A percentile compares a stretch with the other conserved stretches of the same genome.
Evolutionary conservation across 1,139 yeast species (phyloP).

Genomic region (Casaregolazyma suthepensis): DNA sequence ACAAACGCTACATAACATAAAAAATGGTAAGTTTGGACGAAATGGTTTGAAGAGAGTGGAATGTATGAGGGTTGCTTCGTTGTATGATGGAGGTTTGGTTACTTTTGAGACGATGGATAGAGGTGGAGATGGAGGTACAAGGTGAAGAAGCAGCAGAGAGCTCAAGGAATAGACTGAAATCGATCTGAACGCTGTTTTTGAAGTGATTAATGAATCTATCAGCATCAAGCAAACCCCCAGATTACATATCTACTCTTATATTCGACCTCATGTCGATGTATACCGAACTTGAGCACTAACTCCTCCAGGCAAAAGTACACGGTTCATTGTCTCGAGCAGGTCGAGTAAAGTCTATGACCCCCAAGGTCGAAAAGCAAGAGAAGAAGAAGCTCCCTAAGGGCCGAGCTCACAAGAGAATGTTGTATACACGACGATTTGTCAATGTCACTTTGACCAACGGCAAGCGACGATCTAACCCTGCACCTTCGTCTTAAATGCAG

Average conservation of each 20-base stretch:
- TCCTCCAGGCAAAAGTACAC: slow-evolving; percentile 83
- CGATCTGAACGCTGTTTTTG: background rate
- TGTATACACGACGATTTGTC: slow-evolving; percentile 98
- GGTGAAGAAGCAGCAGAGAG: background rate
- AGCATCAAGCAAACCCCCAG: background rate
- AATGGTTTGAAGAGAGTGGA: background rate
- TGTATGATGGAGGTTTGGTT: background rate
- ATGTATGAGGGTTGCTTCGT: background rate
- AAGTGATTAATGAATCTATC: background rate
- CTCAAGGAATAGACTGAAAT: background rate
- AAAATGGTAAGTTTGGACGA: background rate
- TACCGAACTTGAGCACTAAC: slow-evolving; percentile 1
- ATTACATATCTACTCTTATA: background rate
- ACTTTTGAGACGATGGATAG: background rate
- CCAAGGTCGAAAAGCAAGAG: slow-evolving; percentile 90
- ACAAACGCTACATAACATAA: background rate
- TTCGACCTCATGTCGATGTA: background rate
- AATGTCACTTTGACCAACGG: slow-evolving; percentile 98
- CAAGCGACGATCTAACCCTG: slow-evolving; percentile 98
- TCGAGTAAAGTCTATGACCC: slow-evolving; percentile 98
- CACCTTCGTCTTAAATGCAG: slow-evolving; percentile 47
- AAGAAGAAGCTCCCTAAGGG: slow-evolving; percentile 71
- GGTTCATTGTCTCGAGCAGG: slow-evolving; percentile 99
- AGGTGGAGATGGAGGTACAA: background rate
- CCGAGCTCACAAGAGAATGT: slow-evolving; percentile 97